These are phyloP conservation scores for Theileria parva DNA, from an alignment of 169 alveolate species.

Conservation along the genomic window DNA sequence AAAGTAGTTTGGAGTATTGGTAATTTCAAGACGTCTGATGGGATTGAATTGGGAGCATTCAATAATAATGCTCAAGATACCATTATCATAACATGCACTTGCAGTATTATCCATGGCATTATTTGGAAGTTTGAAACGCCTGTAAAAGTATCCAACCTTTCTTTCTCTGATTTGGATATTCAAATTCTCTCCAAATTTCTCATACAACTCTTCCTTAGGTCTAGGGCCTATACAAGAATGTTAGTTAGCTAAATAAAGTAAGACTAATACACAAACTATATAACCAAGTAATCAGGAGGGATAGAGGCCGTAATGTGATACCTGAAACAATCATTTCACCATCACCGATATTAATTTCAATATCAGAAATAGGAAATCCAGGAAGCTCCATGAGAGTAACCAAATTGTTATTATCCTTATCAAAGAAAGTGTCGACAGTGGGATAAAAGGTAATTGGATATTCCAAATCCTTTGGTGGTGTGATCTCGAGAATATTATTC, in stretches of 20 bases:
- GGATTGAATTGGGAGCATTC: conserved; percentile 66
- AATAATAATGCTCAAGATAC: conserved; percentile 54
- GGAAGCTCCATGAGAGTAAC: conserved; percentile 77
- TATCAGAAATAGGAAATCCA: conserved; percentile 72
- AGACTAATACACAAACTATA: too few species aligned
- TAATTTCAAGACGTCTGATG: conserved; percentile 37
- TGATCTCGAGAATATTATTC: conserved; percentile 74
- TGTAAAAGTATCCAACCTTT: conserved; percentile 77
- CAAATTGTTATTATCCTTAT: conserved; percentile 64
- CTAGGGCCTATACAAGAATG: conserved; percentile 66
- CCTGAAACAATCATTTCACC: conserved; percentile 71
- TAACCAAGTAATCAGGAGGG: too few species aligned
- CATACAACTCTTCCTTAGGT: conserved; percentile 77
- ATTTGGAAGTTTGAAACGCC: conserved; percentile 78
- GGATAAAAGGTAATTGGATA: conserved; percentile 74
- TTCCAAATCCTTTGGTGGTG: conserved; percentile 73
- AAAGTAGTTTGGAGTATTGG: background rate
- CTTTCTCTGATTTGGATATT: conserved; percentile 77
- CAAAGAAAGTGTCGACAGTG: conserved; percentile 77
- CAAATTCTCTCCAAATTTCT: conserved; percentile 75
- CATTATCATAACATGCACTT: conserved; percentile 71
- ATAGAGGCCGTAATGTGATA: conserved; percentile 18
- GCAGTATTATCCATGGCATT: conserved; percentile 75
- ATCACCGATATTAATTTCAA: conserved; percentile 71
- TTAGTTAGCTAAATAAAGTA: background rate